A percentile compares a stretch with the other conserved stretches of the same genome.
Evolutionary conservation across 2,329 filamentous ascomycete species (phyloP).

Genomic region (Metarhizium humberi): DNA sequence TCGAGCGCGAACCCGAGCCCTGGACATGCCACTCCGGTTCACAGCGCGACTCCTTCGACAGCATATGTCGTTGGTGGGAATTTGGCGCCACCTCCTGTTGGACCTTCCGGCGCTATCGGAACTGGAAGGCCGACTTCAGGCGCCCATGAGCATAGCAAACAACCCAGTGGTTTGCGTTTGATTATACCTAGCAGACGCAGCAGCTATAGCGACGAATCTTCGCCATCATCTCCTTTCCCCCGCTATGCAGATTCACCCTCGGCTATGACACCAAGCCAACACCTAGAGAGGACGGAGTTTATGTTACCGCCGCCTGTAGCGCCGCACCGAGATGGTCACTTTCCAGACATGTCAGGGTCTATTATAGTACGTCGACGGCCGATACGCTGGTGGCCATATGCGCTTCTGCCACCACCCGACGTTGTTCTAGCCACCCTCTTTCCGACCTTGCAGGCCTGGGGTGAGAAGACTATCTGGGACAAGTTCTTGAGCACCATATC

Average conservation of each 20-base stretch:
- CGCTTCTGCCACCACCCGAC: slow-evolving; percentile 60
- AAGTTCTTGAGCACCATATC: slow-evolving; percentile 73
- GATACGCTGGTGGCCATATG: slow-evolving; percentile 75
- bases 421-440: slow-evolving; percentile 68
- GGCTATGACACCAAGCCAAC: slow-evolving; percentile 30
- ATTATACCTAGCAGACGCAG: slow-evolving; percentile 37
- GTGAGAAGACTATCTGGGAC: slow-evolving; percentile 74
- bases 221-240: slow-evolving; percentile 57
- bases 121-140: neutral
- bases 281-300: slow-evolving; percentile 41
- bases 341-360: slow-evolving; percentile 31
- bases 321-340: slow-evolving; percentile 35
- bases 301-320: slow-evolving; percentile 34
- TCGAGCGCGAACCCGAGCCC: slow-evolving; percentile 1
- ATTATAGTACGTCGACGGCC: slow-evolving; percentile 30
- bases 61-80: slow-evolving; percentile 30
- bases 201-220: slow-evolving; percentile 34
- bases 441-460: slow-evolving; percentile 77
- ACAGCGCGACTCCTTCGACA: slow-evolving; percentile 8
- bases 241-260: slow-evolving; percentile 52
- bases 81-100: slow-evolving; percentile 30
- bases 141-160: slow-evolving; percentile 1
- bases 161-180: slow-evolving; percentile 25
- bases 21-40: slow-evolving; percentile 9
- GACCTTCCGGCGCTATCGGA: slow-evolving; percentile 9